phyloP scores from a whole-genome alignment of 352 stramenopile species.

The Phytopythium ostracodes region DNA sequence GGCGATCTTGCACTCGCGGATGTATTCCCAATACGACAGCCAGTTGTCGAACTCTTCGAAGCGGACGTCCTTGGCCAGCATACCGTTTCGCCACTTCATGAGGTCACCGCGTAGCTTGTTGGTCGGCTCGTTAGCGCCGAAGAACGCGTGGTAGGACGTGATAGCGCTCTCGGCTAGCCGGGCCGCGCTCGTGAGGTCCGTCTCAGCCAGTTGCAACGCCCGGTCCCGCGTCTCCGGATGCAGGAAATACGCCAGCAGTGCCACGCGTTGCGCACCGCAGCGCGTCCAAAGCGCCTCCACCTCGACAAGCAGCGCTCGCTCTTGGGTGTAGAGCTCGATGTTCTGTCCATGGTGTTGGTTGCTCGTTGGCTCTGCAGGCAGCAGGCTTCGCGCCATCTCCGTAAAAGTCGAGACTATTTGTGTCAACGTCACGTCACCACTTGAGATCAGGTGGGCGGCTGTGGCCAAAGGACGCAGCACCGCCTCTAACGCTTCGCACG shows the following conservation, averaged over 20 bases:
- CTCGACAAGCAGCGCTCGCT: background rate
- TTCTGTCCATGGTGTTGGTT: background rate
- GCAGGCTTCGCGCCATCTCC: background rate
- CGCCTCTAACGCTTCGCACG: background rate
- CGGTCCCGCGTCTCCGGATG: background rate
- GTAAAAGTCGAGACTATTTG: background rate
- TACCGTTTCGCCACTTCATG: conserved; percentile 1
- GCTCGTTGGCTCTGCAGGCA: background rate
- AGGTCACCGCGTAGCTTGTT: conserved; percentile 3
- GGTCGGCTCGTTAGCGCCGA: background rate
- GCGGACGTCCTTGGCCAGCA: background rate
- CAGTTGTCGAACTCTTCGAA: conserved; percentile 4
- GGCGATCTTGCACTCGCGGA: conserved; percentile 1
- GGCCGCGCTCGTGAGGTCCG: background rate
- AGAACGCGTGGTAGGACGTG: background rate
- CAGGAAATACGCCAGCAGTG: background rate
- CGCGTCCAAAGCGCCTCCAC: background rate
- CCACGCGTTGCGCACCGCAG: background rate
- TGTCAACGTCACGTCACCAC: background rate
- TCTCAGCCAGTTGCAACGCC: background rate
- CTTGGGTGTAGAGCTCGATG: background rate
- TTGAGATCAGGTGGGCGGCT: background rate
- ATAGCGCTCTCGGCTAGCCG: background rate
- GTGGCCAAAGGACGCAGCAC: background rate
- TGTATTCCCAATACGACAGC: conserved; percentile 4